phyloP scores from a whole-genome alignment of 352 stramenopile genomes.

The Aphanomyces cochlioides region DNA sequence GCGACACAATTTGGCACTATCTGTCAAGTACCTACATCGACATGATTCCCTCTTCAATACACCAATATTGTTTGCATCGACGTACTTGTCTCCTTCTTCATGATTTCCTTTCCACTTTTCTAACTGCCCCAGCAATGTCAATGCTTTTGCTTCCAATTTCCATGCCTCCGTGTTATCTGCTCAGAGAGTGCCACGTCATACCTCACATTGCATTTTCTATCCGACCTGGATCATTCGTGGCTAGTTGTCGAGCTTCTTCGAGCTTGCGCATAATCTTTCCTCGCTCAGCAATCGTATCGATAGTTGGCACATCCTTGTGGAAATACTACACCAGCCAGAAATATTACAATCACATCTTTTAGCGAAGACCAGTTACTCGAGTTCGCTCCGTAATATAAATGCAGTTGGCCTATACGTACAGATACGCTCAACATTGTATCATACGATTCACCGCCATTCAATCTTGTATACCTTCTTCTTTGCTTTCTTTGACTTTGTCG shows the following conservation, averaged over 20 bases:
- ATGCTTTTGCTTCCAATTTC: conserved; percentile 57
- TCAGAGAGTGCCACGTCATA: background rate
- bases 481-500: background rate
- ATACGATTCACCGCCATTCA: background rate
- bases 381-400: conserved; percentile 75
- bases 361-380: conserved; percentile 36
- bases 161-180: conserved; percentile 39
- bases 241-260: conserved; percentile 36
- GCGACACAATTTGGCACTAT: conserved; percentile 52
- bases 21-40: conserved; percentile 34
- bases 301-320: conserved; percentile 54
- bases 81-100: conserved; percentile 45
- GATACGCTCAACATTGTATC: background rate
- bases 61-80: background rate
- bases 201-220: background rate
- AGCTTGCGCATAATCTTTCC: conserved; percentile 65
- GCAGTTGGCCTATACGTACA: conserved; percentile 18
- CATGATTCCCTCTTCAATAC: background rate
- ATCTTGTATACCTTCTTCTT: conserved; percentile 4
- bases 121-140: conserved; percentile 67
- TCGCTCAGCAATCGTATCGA: conserved; percentile 71
- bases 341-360: background rate
- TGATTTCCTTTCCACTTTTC: conserved; percentile 67
- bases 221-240: conserved; percentile 15
- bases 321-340: conserved; percentile 46